Evolutionary conservation across 2,329 filamentous ascomycete species (phyloP).

Genomic region (Clarireedia monteithiana): DNA sequence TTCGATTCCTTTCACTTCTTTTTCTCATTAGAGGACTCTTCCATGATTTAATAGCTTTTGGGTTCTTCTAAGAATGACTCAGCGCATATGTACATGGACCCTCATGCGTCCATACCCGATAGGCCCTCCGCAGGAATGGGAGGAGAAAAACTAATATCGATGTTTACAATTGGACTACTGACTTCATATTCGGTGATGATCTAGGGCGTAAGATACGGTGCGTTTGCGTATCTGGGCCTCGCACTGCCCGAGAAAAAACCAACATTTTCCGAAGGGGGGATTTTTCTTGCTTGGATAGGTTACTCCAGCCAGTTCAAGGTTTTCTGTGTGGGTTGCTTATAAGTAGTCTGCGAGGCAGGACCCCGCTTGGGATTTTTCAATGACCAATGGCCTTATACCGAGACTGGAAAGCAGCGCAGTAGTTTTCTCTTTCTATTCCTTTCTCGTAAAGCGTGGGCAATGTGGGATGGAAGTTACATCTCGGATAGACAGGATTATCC

Average conservation of each 20-base stretch:
- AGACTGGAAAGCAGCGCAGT: neutral
- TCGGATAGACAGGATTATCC: neutral
- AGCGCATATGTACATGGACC: neutral
- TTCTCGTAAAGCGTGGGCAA: too few relatives aligned
- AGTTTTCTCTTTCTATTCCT: too few relatives aligned
- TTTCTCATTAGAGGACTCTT: neutral
- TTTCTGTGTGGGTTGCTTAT: too few relatives aligned
- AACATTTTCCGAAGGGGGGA: neutral
- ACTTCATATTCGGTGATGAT: too few relatives aligned
- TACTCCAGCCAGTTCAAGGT: too few relatives aligned
- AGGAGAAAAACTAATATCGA: neutral
- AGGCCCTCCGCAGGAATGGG: neutral
- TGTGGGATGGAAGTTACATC: too few relatives aligned
- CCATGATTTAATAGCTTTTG: neutral
- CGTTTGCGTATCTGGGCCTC: too few relatives aligned
- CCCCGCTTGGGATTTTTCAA: neutral
- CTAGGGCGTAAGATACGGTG: too few relatives aligned
- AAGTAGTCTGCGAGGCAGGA: too few relatives aligned
- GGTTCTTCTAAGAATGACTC: neutral
- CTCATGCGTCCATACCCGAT: neutral
- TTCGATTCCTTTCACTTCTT: too few relatives aligned
- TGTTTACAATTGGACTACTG: neutral
- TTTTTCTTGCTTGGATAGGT: neutral
- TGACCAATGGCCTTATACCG: neutral
- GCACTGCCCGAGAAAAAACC: neutral